These are phyloP conservation scores for Avicennia marina DNA, from an alignment of 257 asterid genomes.

Conservation along the genomic window DNA sequence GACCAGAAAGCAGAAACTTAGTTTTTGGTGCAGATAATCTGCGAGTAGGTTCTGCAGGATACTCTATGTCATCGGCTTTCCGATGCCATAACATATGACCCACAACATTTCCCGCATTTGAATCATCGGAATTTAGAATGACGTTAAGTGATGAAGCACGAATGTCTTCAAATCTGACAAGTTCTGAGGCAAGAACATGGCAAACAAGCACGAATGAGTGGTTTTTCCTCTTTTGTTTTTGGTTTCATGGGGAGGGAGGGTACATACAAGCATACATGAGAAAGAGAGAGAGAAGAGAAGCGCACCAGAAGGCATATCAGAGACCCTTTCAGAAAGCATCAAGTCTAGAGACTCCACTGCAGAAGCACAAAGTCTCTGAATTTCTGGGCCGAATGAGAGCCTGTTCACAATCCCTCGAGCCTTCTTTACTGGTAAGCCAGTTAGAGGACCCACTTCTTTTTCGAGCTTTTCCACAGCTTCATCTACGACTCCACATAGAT, in stretches of 20 bases:
- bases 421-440: slow-evolving; percentile 86
- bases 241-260: too few relatives aligned
- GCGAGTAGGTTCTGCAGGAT: slow-evolving; percentile 59
- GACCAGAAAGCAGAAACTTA: slow-evolving; percentile 46
- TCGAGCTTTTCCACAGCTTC: slow-evolving; percentile 72
- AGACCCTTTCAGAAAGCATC: slow-evolving; percentile 37
- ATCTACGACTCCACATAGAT: slow-evolving; percentile 39
- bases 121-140: slow-evolving; percentile 24
- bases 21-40: slow-evolving; percentile 47
- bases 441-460: slow-evolving; percentile 82
- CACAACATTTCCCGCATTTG: slow-evolving; percentile 15
- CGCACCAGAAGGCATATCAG: slow-evolving; percentile 38
- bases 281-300: slow-evolving; percentile 18
- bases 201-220: slow-evolving; percentile 26
- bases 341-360: slow-evolving; percentile 64
- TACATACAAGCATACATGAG: too few relatives aligned
- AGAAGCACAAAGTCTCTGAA: slow-evolving; percentile 68
- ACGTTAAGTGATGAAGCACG: slow-evolving; percentile 31
- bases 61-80: slow-evolving; percentile 46
- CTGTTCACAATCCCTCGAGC: slow-evolving; percentile 98
- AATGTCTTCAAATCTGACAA: slow-evolving; percentile 51
- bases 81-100: slow-evolving; percentile 67
- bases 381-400: slow-evolving; percentile 82
- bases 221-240: too few relatives aligned
- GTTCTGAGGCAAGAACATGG: slow-evolving; percentile 30